Percentiles rank a stretch among this genome's conserved stretches.
phyloP scores from a whole-genome alignment of 2,329 filamentous ascomycete species.

The Neoascochyta sp. region DNA sequence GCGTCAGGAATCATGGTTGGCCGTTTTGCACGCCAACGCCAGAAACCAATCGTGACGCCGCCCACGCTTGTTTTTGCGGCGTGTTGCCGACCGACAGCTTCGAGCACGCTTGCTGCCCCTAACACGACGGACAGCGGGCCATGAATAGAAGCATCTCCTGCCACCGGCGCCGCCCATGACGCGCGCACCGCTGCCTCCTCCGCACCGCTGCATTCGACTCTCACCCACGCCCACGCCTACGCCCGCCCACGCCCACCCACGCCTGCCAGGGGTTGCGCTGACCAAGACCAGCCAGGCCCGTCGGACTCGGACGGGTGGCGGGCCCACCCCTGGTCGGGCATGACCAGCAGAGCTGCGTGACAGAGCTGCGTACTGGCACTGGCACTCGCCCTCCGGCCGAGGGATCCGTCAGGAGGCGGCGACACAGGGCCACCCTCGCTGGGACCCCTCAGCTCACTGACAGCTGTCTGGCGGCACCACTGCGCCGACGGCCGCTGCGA shows the following conservation, averaged over 20 bases:
- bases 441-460: conserved; percentile 17
- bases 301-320: conserved; percentile 9
- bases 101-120: conserved; percentile 6
- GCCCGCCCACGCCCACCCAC: too few relatives aligned
- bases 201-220: too few relatives aligned
- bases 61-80: conserved; percentile 12
- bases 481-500: conserved; percentile 10
- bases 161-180: too few relatives aligned
- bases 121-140: too few relatives aligned
- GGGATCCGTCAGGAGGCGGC: conserved; percentile 17
- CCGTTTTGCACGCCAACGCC: conserved; percentile 22
- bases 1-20: conserved; percentile 17
- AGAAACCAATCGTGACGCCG: conserved; percentile 15
- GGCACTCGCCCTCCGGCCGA: conserved; percentile 4
- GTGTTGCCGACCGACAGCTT: conserved; percentile 13
- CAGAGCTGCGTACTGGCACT: too few relatives aligned
- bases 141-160: too few relatives aligned
- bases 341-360: too few relatives aligned
- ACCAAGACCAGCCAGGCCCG: conserved; percentile 4
- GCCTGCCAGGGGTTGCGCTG: too few relatives aligned
- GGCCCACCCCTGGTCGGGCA: too few relatives aligned
- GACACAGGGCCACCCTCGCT: conserved; percentile 19
- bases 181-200: too few relatives aligned
- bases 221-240: too few relatives aligned
- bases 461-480: conserved; percentile 14